Base-by-base conservation (phyloP, 2,329 filamentous ascomycete genomes). In the Coniella vitis region DNA sequence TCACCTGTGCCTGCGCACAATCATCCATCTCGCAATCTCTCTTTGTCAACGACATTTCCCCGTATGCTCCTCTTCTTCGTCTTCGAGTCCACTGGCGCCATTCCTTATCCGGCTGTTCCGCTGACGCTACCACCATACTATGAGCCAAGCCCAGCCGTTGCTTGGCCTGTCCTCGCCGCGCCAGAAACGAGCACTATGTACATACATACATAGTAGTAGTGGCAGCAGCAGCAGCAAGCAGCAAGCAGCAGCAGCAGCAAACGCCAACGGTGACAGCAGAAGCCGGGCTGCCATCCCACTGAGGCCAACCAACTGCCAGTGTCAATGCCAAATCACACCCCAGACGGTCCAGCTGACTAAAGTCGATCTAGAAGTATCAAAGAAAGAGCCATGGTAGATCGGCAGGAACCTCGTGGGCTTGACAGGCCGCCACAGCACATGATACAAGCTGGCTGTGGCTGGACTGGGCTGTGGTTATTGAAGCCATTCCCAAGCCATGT, bases 171-270 rank as follows among this genome's bases (percentile, higher is more conserved):
- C 47, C 35, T 37, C 29, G 35, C 19, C 35, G 21, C 29, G 31
- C 25, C 13, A 14, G 34, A 4, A n/a, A n/a, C n/a, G n/a, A n/a
- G n/a, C n/a, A n/a, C n/a, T n/a, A n/a, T n/a, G n/a, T 14, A 38
- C 49, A 38, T 29, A 5, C 25, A 5, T 5, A 5, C 25, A 10
- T 10, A 29, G 25, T 5, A 29, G 10, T 29, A 5, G 45, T 38
- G 38, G 49, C 48, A 48, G 48, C 49, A 37, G n/a, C 43, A 31
- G 42, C 38, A 47, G 48, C 41, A 34, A n/a, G 25, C 25, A 5
- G 5, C 25, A 29, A 29, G 5, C 10, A 10, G 10, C 25, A 29
- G 5, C 25, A 29, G 25, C 25, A 29, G 5, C 25, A 10, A 29
- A 29, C 25, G n/a, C n/a, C n/a, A n/a, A n/a, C n/a, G n/a, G n/a